Evolutionary conservation across 805 yeast species (phyloP), one percentile per base, ranked within the genome.

Genomic region (Isabelozyma pseudorhagii): DNA sequence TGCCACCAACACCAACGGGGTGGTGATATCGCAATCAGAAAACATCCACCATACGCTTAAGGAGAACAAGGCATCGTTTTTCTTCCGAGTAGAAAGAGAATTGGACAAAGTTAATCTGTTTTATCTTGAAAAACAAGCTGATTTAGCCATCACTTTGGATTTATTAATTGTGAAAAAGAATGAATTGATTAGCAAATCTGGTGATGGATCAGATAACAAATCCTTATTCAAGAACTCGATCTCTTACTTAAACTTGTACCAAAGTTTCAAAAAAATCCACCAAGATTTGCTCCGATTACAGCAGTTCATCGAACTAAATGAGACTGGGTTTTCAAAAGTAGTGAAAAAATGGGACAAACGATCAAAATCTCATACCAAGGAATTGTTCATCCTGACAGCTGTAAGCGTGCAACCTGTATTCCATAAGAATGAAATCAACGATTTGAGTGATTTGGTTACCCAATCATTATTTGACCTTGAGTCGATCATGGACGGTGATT

Each of bases 331-430:
- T 68, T 85, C 96, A 18, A 94, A 94, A 69, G 97, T 90, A 28
- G 80, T 94, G 60, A 94, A 94, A 67, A 94, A 94, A 71, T 94
- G 99, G 99, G 99, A 94, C 69, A 94, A 94, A 68, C 77, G 97
- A 53, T 90, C 97, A 18, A 91, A 93, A 61, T 89, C 97, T 3
- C 96, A 89, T 57, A 91, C 97, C 6, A 91, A 92, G 62, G 99
- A 94, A 64, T 76, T 94, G 46, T 94, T 92, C 64, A 77, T 94
- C 45, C 84, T 90, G 29, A 87, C 97, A 0, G 97, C 97, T 0
- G 96, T 94, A 11, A 90, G 89, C 53, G 97, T 94, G 5, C 99
- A 94, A 67, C 98, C 99, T 0, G 96, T 93, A 10, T 94, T 94
- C 71, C 96, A 94, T 61, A 82, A 96, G 54, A 86, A 87, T 54